Percentiles rank a stretch among this genome's conserved stretches.
These are phyloP conservation scores for Murraya koenigii DNA, from an alignment of 345 rosid genomes.

Conservation along the genomic window DNA sequence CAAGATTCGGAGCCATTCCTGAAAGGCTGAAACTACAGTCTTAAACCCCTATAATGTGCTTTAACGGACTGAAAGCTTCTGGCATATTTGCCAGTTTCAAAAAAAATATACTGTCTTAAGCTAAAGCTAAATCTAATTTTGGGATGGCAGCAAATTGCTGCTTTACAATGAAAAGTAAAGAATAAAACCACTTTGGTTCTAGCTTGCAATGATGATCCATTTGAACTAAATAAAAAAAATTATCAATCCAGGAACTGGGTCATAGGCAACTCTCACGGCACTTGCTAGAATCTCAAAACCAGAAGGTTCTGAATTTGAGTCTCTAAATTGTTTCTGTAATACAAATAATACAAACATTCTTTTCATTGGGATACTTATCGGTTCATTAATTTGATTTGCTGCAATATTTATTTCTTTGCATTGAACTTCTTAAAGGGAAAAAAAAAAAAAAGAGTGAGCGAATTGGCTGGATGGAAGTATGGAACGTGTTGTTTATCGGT, in stretches of 20 bases:
- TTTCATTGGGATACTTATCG: neutral
- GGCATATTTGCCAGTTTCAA: neutral
- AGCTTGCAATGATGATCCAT: neutral
- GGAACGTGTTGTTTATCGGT: neutral
- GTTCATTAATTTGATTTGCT: no score
- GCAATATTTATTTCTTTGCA: no score
- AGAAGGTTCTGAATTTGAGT: neutral
- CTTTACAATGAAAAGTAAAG: neutral
- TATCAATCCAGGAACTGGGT: neutral
- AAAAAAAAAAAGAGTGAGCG: neutral
- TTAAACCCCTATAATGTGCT: neutral
- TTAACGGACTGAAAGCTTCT: neutral
- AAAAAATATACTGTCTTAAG: neutral
- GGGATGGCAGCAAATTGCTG: neutral
- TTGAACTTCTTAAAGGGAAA: no score
- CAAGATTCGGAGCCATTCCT: neutral
- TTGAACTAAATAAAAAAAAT: neutral
- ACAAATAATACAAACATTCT: neutral
- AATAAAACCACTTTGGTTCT: neutral
- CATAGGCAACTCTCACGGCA: neutral
- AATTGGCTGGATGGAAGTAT: neutral
- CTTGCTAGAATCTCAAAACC: neutral
- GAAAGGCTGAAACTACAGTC: neutral
- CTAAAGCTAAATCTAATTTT: neutral
- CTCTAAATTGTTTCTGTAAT: neutral